Conservation (phyloP, 2,329 filamentous ascomycete genomes). For the Trichoderma afroharzianum region DNA sequence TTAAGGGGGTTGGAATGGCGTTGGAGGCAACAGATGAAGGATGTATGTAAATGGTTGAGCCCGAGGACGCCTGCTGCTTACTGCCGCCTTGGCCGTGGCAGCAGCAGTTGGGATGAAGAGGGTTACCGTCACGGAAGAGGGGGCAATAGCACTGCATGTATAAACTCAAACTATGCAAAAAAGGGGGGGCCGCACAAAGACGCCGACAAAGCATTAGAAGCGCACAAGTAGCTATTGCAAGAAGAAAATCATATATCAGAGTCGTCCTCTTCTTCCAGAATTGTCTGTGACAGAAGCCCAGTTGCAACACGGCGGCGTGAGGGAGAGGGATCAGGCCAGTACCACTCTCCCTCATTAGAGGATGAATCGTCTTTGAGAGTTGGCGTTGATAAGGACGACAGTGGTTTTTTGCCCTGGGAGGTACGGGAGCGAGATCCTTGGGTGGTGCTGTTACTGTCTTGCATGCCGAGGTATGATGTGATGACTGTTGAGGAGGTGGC, state of each 20-base stretch:
- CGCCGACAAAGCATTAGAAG: not conserved
- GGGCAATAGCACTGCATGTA: not conserved
- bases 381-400: conserved; percentile 19
- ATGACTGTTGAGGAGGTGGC: conserved; percentile 54
- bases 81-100: not conserved
- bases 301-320: conserved; percentile 40
- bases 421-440: not conserved
- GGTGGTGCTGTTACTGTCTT: conserved; percentile 22
- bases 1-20: not conserved
- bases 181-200: not conserved
- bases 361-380: conserved; percentile 24
- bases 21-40: not conserved
- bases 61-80: not conserved
- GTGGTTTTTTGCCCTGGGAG: conserved; percentile 18
- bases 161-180: not conserved
- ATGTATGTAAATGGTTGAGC: not conserved
- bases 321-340: conserved; percentile 35
- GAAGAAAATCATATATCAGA: conserved; percentile 36
- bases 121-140: not conserved
- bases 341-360: conserved; percentile 38
- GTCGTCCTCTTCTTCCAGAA: conserved; percentile 71
- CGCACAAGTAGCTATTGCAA: not conserved
- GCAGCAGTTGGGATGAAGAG: not conserved
- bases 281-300: conserved; percentile 61
- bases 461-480: conserved; percentile 47